Conservation (phyloP, 2,329 filamentous ascomycete species). For the Botrytis sinoallii region DNA sequence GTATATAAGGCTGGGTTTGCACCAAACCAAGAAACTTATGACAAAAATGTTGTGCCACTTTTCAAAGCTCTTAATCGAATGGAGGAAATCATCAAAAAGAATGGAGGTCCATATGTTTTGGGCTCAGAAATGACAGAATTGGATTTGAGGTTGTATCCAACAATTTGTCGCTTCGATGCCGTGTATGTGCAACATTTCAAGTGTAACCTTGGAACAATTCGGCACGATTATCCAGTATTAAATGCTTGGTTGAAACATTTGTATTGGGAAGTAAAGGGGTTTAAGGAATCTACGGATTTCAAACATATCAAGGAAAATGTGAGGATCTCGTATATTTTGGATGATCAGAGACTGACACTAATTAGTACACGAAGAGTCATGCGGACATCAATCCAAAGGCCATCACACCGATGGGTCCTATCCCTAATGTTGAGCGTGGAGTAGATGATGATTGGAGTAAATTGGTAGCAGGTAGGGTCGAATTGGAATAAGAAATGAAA, state of each 20-base stretch:
- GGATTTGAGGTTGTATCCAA: slow-evolving; percentile 65
- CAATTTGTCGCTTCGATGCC: slow-evolving; percentile 63
- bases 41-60: slow-evolving; percentile 63
- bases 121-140: slow-evolving; percentile 64
- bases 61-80: slow-evolving; percentile 74
- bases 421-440: slow-evolving; percentile 74
- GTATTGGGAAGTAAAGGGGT: slow-evolving; percentile 60
- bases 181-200: slow-evolving; percentile 64
- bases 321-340: not conserved
- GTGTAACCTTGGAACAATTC: slow-evolving; percentile 61
- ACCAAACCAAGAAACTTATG: slow-evolving; percentile 76
- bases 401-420: slow-evolving; percentile 81
- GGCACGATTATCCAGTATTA: slow-evolving; percentile 56
- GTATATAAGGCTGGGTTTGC: slow-evolving; percentile 78
- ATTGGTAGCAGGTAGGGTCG: slow-evolving; percentile 80
- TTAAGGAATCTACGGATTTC: slow-evolving; percentile 42
- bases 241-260: slow-evolving; percentile 57
- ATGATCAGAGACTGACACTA: not conserved
- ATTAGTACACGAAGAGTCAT: slow-evolving; percentile 88
- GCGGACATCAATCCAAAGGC: slow-evolving; percentile 60
- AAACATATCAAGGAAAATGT: slow-evolving; percentile 50
- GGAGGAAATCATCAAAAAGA: slow-evolving; percentile 61
- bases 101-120: slow-evolving; percentile 50
- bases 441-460: slow-evolving; percentile 45
- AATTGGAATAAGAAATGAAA: slow-evolving; percentile 76